These are phyloP conservation scores for Cutaneotrichosporon cyanovorans DNA, from an alignment of 1,284 basidiomycete species.

Conservation along the genomic window DNA sequence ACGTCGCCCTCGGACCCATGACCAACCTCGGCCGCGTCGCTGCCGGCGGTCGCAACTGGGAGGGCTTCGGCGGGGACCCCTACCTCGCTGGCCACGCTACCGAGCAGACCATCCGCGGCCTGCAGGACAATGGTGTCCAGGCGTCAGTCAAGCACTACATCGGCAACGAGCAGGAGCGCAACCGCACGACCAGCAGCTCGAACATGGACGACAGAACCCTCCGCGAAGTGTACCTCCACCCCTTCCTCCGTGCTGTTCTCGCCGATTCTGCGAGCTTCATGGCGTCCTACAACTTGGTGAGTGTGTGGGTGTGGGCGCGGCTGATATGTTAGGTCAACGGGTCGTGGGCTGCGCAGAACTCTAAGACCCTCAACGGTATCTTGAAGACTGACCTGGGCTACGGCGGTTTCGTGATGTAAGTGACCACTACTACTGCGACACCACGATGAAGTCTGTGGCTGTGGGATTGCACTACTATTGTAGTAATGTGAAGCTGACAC, in stretches of 20 bases:
- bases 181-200: slow-evolving; percentile 18
- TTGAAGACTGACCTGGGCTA: slow-evolving; percentile 69
- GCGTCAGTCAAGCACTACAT: slow-evolving; percentile 31
- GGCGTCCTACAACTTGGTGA: slow-evolving; percentile 59
- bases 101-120: slow-evolving; percentile 64
- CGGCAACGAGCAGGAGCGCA: slow-evolving; percentile 24
- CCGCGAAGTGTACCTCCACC: slow-evolving; percentile 25
- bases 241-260: slow-evolving; percentile 60
- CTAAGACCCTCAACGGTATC: slow-evolving; percentile 58
- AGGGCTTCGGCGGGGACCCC: slow-evolving; percentile 64
- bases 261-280: slow-evolving; percentile 64
- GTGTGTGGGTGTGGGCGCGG: too few species aligned
- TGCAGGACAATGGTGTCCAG: slow-evolving; percentile 64
- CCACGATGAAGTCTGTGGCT: too few species aligned
- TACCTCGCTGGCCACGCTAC: slow-evolving; percentile 62
- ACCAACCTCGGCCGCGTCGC: slow-evolving; percentile 54
- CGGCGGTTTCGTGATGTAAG: slow-evolving; percentile 11
- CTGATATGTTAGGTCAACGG: slow-evolving; percentile 53
- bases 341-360: slow-evolving; percentile 57
- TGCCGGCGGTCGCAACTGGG: slow-evolving; percentile 71
- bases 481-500: slow-evolving; percentile 25
- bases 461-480: too few species aligned
- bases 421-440: slow-evolving; percentile 15
- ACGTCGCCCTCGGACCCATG: slow-evolving; percentile 56
- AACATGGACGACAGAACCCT: slow-evolving; percentile 22